These are phyloP conservation scores for Xerophyta viscosa DNA, from an alignment of 106 monocot genomes.

Conservation along the genomic window DNA sequence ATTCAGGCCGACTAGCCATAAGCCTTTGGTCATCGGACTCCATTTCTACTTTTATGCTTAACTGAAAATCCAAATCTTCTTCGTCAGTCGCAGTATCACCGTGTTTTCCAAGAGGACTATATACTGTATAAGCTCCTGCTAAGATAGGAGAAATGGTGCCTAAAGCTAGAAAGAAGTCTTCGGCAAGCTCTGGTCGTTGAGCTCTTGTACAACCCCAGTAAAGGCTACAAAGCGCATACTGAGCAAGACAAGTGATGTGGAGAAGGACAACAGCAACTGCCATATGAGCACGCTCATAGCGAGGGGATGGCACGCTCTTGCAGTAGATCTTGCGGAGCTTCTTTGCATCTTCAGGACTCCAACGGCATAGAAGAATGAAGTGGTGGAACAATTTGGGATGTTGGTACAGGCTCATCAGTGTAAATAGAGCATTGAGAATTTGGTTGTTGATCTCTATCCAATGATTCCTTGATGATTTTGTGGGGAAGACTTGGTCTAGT, in stretches of 20 bases:
- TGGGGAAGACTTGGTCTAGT: conserved; percentile 40
- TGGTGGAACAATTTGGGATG: conserved; percentile 68
- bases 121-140: conserved; percentile 20
- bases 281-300: conserved; percentile 29
- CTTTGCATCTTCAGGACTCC: conserved; percentile 27
- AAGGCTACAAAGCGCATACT: conserved; percentile 27
- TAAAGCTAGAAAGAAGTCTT: conserved; percentile 17
- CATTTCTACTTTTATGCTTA: conserved; percentile 12
- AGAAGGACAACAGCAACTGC: conserved; percentile 27
- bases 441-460: conserved; percentile 86
- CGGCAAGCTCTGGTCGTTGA: conserved; percentile 17
- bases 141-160: conserved; percentile 19
- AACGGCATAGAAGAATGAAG: conserved; percentile 44
- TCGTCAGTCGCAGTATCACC: no score
- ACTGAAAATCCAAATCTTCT: no score
- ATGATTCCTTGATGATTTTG: conserved; percentile 21
- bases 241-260: conserved; percentile 36
- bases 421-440: conserved; percentile 82
- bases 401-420: conserved; percentile 80
- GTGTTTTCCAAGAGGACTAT: conserved; percentile 61
- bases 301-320: conserved; percentile 22
- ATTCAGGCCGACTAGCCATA: conserved; percentile 22
- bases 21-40: conserved; percentile 1
- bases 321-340: conserved; percentile 51
- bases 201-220: conserved; percentile 19